phyloP scores from a whole-genome alignment of 2,329 filamentous ascomycete species.

The Aspergillus japonicus region DNA sequence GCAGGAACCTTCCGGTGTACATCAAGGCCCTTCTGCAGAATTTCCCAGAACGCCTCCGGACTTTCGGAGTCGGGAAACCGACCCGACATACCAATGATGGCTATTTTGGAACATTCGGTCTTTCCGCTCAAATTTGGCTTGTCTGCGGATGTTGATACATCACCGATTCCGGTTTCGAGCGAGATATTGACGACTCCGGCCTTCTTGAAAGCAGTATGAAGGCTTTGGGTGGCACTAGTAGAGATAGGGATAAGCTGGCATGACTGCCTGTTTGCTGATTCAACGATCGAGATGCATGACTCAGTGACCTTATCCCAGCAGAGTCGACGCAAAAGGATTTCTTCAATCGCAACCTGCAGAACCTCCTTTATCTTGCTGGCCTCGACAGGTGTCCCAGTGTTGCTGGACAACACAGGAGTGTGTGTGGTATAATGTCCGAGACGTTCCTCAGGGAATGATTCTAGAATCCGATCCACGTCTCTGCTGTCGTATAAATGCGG shows the following conservation, averaged over 20 bases:
- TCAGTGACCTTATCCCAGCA: conserved; percentile 44
- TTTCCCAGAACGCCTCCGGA: conserved; percentile 71
- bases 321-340: conserved; percentile 41
- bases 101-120: conserved; percentile 62
- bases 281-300: conserved; percentile 27
- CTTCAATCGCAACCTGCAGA: conserved; percentile 34
- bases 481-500: conserved; percentile 53
- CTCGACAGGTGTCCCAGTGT: conserved; percentile 33
- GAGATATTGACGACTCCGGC: conserved; percentile 26
- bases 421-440: conserved; percentile 28
- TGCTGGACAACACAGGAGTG: conserved; percentile 41
- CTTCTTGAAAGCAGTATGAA: conserved; percentile 33
- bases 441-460: conserved; percentile 31
- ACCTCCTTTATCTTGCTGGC: conserved; percentile 33
- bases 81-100: conserved; percentile 80
- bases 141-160: conserved; percentile 23
- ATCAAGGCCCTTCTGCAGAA: conserved; percentile 71
- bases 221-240: conserved; percentile 33
- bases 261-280: conserved; percentile 11
- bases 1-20: conserved; percentile 61
- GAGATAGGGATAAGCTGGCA: conserved; percentile 33
- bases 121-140: conserved; percentile 29
- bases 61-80: conserved; percentile 72
- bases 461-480: conserved; percentile 54
- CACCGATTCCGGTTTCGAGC: conserved; percentile 28